A percentile compares a stretch with the other conserved stretches of the same genome.
These are phyloP conservation scores for Globisporangium abappressorium DNA, from an alignment of 352 stramenopile genomes.

Conservation along the genomic window DNA sequence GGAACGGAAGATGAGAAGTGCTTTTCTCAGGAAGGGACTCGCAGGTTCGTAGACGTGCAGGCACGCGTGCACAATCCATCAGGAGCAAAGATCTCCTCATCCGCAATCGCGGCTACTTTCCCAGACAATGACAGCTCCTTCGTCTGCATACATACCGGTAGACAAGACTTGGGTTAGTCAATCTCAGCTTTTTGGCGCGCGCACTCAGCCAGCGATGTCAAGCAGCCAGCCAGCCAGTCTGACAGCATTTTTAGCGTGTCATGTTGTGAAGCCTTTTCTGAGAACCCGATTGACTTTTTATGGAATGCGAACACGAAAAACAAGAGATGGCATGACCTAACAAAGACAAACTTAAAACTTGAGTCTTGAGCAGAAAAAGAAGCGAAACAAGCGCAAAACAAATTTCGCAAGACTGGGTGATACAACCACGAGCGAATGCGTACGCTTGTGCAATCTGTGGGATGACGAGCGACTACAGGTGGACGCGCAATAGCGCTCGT, in stretches of 20 bases:
- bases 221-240: background rate
- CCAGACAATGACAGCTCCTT: background rate
- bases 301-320: background rate
- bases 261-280: background rate
- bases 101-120: background rate
- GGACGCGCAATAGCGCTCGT: background rate
- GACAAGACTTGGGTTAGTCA: background rate
- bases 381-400: background rate
- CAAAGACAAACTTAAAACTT: background rate
- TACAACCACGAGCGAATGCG: background rate
- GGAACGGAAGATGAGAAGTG: background rate
- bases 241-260: background rate
- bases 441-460: background rate
- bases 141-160: background rate
- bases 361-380: background rate
- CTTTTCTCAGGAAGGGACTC: background rate
- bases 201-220: background rate
- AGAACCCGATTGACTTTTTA: background rate
- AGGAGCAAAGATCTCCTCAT: background rate
- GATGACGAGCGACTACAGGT: background rate
- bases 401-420: background rate
- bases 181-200: background rate
- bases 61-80: background rate
- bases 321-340: background rate
- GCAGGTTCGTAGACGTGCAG: background rate